Base-by-base conservation (phyloP, 2,329 filamentous ascomycete species). In the Botrytis elliptica region DNA sequence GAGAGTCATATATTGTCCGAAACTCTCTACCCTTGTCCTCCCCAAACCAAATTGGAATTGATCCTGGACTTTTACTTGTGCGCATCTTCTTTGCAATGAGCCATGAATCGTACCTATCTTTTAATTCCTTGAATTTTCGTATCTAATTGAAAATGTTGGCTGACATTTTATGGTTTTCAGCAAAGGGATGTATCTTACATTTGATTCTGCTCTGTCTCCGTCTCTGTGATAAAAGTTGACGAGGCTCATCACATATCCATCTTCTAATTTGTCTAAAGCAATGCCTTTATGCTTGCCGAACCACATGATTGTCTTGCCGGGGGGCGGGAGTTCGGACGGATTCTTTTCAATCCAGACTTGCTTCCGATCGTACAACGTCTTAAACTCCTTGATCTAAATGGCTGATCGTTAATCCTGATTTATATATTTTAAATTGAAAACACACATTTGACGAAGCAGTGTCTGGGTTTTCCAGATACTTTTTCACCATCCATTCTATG, bases 41-140 rank as follows among this genome's bases (percentile, higher is more conserved):
- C 16, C 60, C 70, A n/a, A 65, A 57, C 70, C 70, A 71, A 65
- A 71, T 71, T 4, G 9, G 29, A 40, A 65, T 71, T 12, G 70
- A 71, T n/a, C 60, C 70, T 22, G 60, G 60, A 40, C 70, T 57
- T 25, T 44, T 65, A 4, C 36, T 8, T 6, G 63, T 44, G 29
- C 60, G 44, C 7, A 18, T 46, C 2, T 25, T 7, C 33, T 64
- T 33, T 49, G 16, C 9, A 10, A 44, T n/a, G 1, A 71, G 69
- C 69, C 69, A 64, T 25, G 25, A 18, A 14, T 71, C 25, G 33
- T 71, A 29, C 7, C 3, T 64, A 29, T 64, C 18, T 1, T 36
- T 44, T 9, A 64, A 14, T 12, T 71, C 33, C 44, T 71, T 52
- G 29, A 64, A 44, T 44, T 57, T 57, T 5, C 22, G 33, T 18